A percentile compares a stretch with the other conserved stretches of the same genome.
Conservation (phyloP, 1,139 yeast species). For the Yamadazyma songkhlaensis region DNA sequence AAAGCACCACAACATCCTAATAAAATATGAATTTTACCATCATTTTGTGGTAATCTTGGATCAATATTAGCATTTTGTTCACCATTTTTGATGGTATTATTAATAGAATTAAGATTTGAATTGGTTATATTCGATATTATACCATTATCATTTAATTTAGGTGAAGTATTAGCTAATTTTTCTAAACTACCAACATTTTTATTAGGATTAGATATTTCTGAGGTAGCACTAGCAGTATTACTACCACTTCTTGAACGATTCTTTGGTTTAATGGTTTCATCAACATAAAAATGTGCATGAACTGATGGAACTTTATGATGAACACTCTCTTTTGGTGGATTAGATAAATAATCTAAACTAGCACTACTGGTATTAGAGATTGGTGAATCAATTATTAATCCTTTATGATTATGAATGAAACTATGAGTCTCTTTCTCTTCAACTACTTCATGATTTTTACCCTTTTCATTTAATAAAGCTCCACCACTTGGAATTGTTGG, state of each 20-base stretch:
- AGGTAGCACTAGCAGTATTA: constrained; percentile 16
- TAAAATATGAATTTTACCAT: constrained; percentile 82
- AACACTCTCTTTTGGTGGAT: constrained; percentile 29
- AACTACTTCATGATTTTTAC: constrained; percentile 15
- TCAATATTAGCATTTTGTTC: constrained; percentile 61
- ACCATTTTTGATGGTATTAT: neutral
- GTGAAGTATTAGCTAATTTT: constrained; percentile 12
- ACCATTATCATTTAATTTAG: constrained; percentile 10
- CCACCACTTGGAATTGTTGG: constrained; percentile 53
- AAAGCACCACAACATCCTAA: constrained; percentile 91
- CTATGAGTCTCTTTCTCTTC: constrained; percentile 5
- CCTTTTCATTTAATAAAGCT: constrained; percentile 39
- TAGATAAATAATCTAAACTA: constrained; percentile 26
- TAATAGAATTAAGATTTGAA: constrained; percentile 18
- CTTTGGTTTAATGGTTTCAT: constrained; percentile 62
- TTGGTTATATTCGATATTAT: constrained; percentile 22
- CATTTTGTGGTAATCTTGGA: constrained; percentile 85
- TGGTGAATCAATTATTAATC: constrained; percentile 15
- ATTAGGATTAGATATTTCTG: constrained; percentile 10
- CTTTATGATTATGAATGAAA: constrained; percentile 9
- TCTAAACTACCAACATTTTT: constrained; percentile 14
- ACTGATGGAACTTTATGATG: constrained; percentile 62
- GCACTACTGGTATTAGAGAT: constrained; percentile 18
- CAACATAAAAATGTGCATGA: constrained; percentile 80
- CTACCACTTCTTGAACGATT: constrained; percentile 43